Percentiles rank a stretch among this genome's conserved stretches.
Conservation (phyloP, 805 yeast species). For the Metschnikowia kunwiensis region DNA sequence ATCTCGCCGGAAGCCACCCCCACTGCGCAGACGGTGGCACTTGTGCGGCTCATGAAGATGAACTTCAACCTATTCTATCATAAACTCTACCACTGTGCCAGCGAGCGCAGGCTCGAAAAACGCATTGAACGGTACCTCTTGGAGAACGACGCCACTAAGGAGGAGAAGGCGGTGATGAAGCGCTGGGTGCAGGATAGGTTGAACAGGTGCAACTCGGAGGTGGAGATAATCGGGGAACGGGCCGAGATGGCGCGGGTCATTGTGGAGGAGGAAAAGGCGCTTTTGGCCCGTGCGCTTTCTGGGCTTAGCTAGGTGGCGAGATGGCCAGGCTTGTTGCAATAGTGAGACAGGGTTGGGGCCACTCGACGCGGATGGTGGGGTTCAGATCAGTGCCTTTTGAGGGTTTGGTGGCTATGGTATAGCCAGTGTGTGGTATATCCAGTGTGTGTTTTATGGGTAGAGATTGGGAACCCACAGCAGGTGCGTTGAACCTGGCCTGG, state of each 20-base stretch:
- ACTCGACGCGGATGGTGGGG: too few species aligned
- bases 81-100: slow-evolving; percentile 20
- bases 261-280: slow-evolving; percentile 27
- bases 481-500: too few species aligned
- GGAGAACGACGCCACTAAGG: slow-evolving; percentile 9
- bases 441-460: too few species aligned
- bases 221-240: slow-evolving; percentile 10
- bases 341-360: too few species aligned
- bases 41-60: slow-evolving; percentile 22
- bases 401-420: too few species aligned
- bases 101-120: slow-evolving; percentile 22
- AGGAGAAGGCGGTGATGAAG: slow-evolving; percentile 16
- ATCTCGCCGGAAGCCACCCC: slow-evolving; percentile 43
- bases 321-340: too few species aligned
- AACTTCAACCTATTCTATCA: slow-evolving; percentile 27
- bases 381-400: too few species aligned
- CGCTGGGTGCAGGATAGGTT: slow-evolving; percentile 29
- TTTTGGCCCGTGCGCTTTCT: slow-evolving; percentile 16
- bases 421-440: too few species aligned
- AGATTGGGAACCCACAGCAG: too few species aligned
- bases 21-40: slow-evolving; percentile 35
- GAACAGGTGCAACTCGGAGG: slow-evolving; percentile 17
- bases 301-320: not conserved
- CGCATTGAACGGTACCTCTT: slow-evolving; percentile 21
- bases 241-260: slow-evolving; percentile 18